Conservation (phyloP, 2,329 filamentous ascomycete genomes). For the Cucurbitaria berberidis region DNA sequence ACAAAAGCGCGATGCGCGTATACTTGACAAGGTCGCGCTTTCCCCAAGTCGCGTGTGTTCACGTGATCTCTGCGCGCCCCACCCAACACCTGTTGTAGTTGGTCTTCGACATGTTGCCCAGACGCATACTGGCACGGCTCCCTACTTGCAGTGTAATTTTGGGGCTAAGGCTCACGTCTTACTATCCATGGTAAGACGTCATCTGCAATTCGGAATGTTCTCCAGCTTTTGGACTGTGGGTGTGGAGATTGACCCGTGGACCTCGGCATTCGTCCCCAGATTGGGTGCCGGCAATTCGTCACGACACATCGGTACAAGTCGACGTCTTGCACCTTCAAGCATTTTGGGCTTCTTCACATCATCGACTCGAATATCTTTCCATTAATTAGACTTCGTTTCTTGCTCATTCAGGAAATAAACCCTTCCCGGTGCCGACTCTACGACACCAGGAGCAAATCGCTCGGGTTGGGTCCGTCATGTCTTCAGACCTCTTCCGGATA, state of each 20-base stretch:
- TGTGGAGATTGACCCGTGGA: constrained; percentile 17
- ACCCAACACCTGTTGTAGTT: constrained; percentile 5
- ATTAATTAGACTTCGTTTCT: neutral
- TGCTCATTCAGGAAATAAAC: neutral
- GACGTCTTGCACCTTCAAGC: neutral
- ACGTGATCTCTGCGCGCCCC: constrained; percentile 27
- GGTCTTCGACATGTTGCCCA: constrained; percentile 2
- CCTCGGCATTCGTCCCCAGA: constrained; percentile 34
- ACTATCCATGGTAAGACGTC: neutral
- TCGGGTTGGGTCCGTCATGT: constrained; percentile 37
- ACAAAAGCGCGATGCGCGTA: constrained; percentile 10
- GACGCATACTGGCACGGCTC: neutral
- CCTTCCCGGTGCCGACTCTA: neutral
- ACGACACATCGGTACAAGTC: constrained; percentile 13
- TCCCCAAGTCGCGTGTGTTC: constrained; percentile 13
- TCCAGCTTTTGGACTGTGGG: neutral
- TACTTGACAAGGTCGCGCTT: constrained; percentile 6
- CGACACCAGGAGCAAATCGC: neutral
- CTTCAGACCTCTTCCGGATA: constrained; percentile 63
- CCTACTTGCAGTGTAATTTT: neutral
- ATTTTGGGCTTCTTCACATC: neutral
- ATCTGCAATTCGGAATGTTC: neutral
- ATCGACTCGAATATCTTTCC: neutral
- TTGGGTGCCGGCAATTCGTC: constrained; percentile 32
- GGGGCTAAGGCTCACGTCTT: neutral